Percentiles rank a stretch among this genome's conserved stretches.
Evolutionary conservation across 1,284 basidiomycete genomes (phyloP).

Genomic region (Meira nashicola): DNA sequence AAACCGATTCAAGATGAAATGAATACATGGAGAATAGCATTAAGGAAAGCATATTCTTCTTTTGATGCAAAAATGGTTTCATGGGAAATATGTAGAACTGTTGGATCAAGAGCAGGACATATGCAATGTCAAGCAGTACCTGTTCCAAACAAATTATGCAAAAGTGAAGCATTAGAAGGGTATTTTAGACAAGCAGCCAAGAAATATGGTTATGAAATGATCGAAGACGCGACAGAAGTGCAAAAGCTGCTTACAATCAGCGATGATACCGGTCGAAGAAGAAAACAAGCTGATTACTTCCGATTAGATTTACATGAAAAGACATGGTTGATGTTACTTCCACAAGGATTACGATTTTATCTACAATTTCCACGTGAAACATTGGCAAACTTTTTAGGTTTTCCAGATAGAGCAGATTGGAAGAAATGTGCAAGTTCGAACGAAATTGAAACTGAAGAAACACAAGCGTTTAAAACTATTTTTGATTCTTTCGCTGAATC

Average conservation of each 20-base stretch:
- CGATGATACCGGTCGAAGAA: not conserved
- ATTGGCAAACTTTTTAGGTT: conserved; percentile 24
- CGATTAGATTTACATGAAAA: conserved; percentile 19
- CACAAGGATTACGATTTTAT: conserved; percentile 14
- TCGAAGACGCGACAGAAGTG: conserved; percentile 10
- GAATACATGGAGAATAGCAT: conserved; percentile 16
- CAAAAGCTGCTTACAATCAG: not conserved
- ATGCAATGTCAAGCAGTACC: conserved; percentile 43
- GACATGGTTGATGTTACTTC: conserved; percentile 21
- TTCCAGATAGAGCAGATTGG: conserved; percentile 43
- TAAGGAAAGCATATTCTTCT: conserved; percentile 21
- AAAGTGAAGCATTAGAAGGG: not conserved
- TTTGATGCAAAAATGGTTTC: conserved; percentile 16
- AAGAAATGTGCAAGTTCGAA: conserved; percentile 20
- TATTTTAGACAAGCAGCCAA: conserved; percentile 18
- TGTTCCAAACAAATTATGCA: conserved; percentile 10
- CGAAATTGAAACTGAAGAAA: conserved; percentile 22
- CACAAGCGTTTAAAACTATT: conserved; percentile 20
- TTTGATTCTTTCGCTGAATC: conserved; percentile 14
- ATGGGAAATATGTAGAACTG: conserved; percentile 29
- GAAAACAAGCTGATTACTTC: conserved; percentile 19
- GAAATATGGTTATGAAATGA: conserved; percentile 18
- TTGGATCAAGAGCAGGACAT: conserved; percentile 34
- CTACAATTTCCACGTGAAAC: conserved; percentile 26
- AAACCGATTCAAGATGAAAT: conserved; percentile 20